These are phyloP conservation scores for Apiospora koreana DNA, from an alignment of 2,329 filamentous ascomycete genomes.

Conservation along the genomic window DNA sequence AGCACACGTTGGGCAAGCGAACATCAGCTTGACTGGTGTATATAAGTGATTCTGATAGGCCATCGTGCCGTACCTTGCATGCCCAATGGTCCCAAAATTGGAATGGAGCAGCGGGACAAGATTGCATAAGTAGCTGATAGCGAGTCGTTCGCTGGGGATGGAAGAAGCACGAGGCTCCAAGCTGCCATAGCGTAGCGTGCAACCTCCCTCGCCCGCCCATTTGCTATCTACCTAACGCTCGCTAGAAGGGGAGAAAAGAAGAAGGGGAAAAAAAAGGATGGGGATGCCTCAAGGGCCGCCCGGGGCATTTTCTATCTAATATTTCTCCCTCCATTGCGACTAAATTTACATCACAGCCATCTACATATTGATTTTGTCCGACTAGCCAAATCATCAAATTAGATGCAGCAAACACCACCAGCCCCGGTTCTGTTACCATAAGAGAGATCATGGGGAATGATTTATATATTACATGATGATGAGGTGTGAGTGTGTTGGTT, in stretches of 20 bases:
- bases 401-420: conserved; percentile 1
- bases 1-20: not conserved
- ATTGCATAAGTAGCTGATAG: not conserved
- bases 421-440: not conserved
- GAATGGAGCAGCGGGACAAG: not conserved
- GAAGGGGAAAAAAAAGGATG: not conserved
- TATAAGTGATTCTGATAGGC: not conserved
- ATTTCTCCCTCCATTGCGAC: conserved; percentile 1
- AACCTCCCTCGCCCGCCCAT: not conserved
- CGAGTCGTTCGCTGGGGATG: not conserved
- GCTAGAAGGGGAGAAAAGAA: not conserved
- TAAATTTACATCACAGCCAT: conserved; percentile 1
- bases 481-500: conserved; percentile 15
- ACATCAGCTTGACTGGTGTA: not conserved
- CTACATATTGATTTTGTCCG: not conserved
- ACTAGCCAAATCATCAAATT: conserved; percentile 4
- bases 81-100: not conserved
- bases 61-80: not conserved
- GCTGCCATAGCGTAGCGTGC: not conserved
- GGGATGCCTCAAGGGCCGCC: not conserved
- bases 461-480: not conserved
- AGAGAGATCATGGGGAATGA: conserved; percentile 13
- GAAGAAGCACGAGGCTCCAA: not conserved
- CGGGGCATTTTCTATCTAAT: not conserved
- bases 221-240: no score